A percentile compares a stretch with the other conserved stretches of the same genome.
Evolutionary conservation across 2,329 filamentous ascomycete genomes (phyloP).

Genomic region (Paracoccidioides brasiliensis): DNA sequence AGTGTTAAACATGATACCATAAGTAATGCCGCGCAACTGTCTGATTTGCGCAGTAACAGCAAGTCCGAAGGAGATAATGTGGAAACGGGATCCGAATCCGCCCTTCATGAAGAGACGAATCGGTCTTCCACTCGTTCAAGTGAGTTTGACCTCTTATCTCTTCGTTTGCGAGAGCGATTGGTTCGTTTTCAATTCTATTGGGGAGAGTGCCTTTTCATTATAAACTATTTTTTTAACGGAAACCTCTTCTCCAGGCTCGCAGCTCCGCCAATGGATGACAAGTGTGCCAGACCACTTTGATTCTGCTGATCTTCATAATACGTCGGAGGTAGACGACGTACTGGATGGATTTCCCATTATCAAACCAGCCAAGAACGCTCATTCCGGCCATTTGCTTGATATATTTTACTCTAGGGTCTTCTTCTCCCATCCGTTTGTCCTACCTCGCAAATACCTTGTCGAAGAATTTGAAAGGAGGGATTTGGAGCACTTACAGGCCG

Average conservation of each 20-base stretch:
- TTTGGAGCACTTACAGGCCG: background rate
- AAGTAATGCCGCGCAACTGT: background rate
- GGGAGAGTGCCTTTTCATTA: background rate
- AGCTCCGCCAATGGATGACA: constrained; percentile 2
- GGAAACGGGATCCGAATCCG: background rate
- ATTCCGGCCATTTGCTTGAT: constrained; percentile 3
- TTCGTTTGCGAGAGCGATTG: background rate
- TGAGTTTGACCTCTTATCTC: background rate
- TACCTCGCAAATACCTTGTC: constrained; percentile 2
- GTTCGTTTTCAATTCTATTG: background rate
- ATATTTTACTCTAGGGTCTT: constrained; percentile 3
- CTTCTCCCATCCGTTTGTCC: constrained; percentile 2
- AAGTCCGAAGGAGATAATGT: background rate
- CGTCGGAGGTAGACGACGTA: background rate
- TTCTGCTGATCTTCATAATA: background rate
- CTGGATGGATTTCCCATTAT: background rate
- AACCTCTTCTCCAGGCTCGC: background rate
- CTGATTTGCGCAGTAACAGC: background rate
- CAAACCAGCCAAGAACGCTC: background rate
- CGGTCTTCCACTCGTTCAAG: background rate
- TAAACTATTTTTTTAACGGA: background rate
- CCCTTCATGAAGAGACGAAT: background rate
- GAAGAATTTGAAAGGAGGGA: background rate
- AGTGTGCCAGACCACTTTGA: background rate
- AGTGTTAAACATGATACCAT: background rate